Evolutionary conservation across 2,329 filamentous ascomycete genomes (phyloP).

Genomic region (Penicillium sp.): DNA sequence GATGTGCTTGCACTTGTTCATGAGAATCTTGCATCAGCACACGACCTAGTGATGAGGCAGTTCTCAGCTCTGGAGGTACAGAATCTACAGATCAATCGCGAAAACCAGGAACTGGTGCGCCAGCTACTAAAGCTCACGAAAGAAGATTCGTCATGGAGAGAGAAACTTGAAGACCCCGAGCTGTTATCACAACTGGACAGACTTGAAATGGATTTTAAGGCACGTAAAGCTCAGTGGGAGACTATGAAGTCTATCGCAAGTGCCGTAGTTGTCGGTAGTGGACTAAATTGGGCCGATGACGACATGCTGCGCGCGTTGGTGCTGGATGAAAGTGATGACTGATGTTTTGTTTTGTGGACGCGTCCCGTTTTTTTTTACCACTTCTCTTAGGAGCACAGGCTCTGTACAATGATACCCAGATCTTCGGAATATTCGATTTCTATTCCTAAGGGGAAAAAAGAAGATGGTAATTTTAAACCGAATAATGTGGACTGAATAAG

Average conservation of each 20-base stretch:
- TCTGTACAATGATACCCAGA: neutral
- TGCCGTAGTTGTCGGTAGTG: slow-evolving; percentile 75
- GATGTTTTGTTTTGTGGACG: slow-evolving; percentile 16
- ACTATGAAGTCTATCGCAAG: slow-evolving; percentile 76
- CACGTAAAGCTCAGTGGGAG: slow-evolving; percentile 65
- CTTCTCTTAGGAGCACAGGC: neutral
- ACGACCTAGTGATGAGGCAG: slow-evolving; percentile 52
- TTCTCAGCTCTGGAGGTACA: slow-evolving; percentile 59
- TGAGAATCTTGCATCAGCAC: slow-evolving; percentile 57
- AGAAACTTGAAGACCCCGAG: slow-evolving; percentile 54
- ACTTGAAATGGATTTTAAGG: slow-evolving; percentile 59
- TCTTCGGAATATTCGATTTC: neutral
- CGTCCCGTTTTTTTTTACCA: neutral
- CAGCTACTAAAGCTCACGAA: slow-evolving; percentile 63
- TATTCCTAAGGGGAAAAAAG: neutral
- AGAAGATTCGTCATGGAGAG: slow-evolving; percentile 51
- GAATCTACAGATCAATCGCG: slow-evolving; percentile 54
- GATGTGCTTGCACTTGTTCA: slow-evolving; percentile 65
- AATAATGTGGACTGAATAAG: neutral
- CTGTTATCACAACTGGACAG: slow-evolving; percentile 56
- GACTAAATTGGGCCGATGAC: slow-evolving; percentile 76
- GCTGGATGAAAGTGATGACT: slow-evolving; percentile 62
- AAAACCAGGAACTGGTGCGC: slow-evolving; percentile 63
- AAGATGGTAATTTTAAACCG: neutral
- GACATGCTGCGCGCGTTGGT: slow-evolving; percentile 67